Percentiles rank a stretch among this genome's conserved stretches.
These are phyloP conservation scores for Cantharellus anzutake DNA, from an alignment of 768 basidiomycete species.

Conservation along the genomic window DNA sequence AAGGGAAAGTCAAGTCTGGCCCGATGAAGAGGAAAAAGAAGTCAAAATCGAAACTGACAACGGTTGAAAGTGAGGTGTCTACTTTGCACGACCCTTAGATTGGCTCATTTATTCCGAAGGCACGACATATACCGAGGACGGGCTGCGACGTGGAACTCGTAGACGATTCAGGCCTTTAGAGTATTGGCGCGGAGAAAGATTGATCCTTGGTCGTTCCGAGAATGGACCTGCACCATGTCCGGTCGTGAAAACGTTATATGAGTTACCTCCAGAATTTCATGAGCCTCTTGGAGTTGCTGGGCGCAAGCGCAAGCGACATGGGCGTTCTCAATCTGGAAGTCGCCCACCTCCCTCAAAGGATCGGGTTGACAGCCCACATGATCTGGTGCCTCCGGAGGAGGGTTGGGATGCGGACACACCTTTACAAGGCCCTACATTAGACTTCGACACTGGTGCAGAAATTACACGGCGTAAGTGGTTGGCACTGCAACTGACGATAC, in stretches of 20 bases:
- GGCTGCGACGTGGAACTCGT: slow-evolving; percentile 5
- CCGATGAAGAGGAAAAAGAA: too few species aligned
- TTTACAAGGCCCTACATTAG: slow-evolving; percentile 43
- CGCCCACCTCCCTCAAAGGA: slow-evolving; percentile 7
- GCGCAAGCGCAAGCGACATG: slow-evolving; percentile 23
- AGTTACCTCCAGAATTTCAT: slow-evolving; percentile 31
- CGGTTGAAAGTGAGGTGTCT: too few species aligned
- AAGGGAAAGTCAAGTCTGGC: not conserved
- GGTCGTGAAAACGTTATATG: slow-evolving; percentile 15
- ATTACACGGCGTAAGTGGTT: slow-evolving; percentile 44
- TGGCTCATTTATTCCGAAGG: too few species aligned
- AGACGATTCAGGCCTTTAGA: slow-evolving; percentile 1
- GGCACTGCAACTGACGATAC: not conserved
- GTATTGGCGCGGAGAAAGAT: slow-evolving; percentile 7
- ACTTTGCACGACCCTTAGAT: too few species aligned
- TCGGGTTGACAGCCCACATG: slow-evolving; percentile 2
- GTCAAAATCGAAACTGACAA: too few species aligned
- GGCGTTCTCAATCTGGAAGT: slow-evolving; percentile 14
- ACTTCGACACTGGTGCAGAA: slow-evolving; percentile 42
- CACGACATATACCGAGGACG: not conserved
- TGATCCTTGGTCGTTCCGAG: slow-evolving; percentile 4
- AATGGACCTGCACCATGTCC: slow-evolving; percentile 5
- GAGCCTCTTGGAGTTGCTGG: slow-evolving; percentile 27
- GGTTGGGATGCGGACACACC: slow-evolving; percentile 78
- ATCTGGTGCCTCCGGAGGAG: slow-evolving; percentile 21